A percentile compares a stretch with the other conserved stretches of the same genome.
phyloP scores from a whole-genome alignment of 2,329 filamentous ascomycete species.

The Fusarium sp. region DNA sequence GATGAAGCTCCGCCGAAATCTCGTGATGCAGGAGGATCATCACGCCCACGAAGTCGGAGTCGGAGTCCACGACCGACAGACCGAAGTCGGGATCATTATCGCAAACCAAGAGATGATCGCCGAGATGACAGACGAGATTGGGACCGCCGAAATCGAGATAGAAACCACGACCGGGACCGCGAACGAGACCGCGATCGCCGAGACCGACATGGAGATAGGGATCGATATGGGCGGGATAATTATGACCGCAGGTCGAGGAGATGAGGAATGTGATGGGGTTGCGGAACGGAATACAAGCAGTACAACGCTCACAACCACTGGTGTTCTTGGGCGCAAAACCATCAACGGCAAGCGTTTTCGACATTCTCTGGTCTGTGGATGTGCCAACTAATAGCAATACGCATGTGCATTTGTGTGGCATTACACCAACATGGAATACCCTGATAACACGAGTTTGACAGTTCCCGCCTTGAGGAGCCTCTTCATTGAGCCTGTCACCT shows the following conservation, averaged over 20 bases:
- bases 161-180: slow-evolving; percentile 46
- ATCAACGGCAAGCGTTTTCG: slow-evolving; percentile 28
- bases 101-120: slow-evolving; percentile 39
- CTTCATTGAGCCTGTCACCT: slow-evolving; percentile 3
- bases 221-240: slow-evolving; percentile 37
- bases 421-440: slow-evolving; percentile 29
- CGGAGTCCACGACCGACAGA: slow-evolving; percentile 31
- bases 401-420: slow-evolving; percentile 27
- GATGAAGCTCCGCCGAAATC: slow-evolving; percentile 20
- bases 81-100: slow-evolving; percentile 42
- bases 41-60: slow-evolving; percentile 32
- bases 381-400: slow-evolving; percentile 29
- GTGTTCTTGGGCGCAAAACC: slow-evolving; percentile 12
- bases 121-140: slow-evolving; percentile 43
- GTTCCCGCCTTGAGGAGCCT: slow-evolving; percentile 10
- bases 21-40: slow-evolving; percentile 14
- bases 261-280: slow-evolving; percentile 24
- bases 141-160: slow-evolving; percentile 40
- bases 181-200: slow-evolving; percentile 43
- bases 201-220: slow-evolving; percentile 33
- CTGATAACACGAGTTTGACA: slow-evolving; percentile 33
- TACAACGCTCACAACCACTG: slow-evolving; percentile 23
- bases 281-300: slow-evolving; percentile 28
- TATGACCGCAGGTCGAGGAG: slow-evolving; percentile 36
- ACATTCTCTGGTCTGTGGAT: slow-evolving; percentile 14